Conservation (phyloP, 331 rosid species). For the Spiraea crenata region DNA sequence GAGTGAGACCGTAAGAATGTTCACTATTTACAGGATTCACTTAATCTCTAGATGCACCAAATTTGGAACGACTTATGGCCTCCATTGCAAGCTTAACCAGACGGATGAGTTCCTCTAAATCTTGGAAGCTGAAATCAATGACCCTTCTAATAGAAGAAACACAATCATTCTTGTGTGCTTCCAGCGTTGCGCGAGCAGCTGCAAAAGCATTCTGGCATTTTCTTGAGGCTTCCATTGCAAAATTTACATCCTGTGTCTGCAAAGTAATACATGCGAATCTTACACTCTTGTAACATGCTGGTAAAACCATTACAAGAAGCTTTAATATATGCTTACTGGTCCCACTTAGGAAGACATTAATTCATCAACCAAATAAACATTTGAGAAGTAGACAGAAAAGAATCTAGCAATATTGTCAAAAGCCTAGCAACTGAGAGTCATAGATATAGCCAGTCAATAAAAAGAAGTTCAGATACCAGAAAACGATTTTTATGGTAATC, state of each 20-base stretch:
- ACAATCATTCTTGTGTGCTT: conserved; percentile 45
- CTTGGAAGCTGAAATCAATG: conserved; percentile 81
- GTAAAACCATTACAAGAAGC: conserved; percentile 11
- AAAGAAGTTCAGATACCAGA: not conserved
- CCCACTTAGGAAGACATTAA: conserved; percentile 13
- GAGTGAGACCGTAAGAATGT: conserved; percentile 29
- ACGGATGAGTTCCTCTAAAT: conserved; percentile 57
- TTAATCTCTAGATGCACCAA: conserved; percentile 56
- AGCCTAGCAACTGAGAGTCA: not conserved
- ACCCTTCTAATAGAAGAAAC: conserved; percentile 57
- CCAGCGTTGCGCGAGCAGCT: conserved; percentile 40
- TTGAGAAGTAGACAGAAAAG: not conserved
- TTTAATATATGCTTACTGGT: conserved; percentile 9
- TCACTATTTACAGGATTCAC: conserved; percentile 52
- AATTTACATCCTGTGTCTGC: conserved; percentile 66
- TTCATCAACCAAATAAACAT: conserved; percentile 16
- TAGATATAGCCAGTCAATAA: not conserved
- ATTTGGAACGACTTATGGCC: conserved; percentile 53
- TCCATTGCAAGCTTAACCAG: conserved; percentile 58
- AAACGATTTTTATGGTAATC: not conserved
- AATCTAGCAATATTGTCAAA: not conserved
- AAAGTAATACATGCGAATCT: conserved; percentile 25
- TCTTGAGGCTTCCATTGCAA: conserved; percentile 77
- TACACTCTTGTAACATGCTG: conserved; percentile 18
- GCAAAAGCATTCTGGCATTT: conserved; percentile 58